phyloP scores from a whole-genome alignment of 2,329 filamentous ascomycete genomes.

The Amphichorda felina region DNA sequence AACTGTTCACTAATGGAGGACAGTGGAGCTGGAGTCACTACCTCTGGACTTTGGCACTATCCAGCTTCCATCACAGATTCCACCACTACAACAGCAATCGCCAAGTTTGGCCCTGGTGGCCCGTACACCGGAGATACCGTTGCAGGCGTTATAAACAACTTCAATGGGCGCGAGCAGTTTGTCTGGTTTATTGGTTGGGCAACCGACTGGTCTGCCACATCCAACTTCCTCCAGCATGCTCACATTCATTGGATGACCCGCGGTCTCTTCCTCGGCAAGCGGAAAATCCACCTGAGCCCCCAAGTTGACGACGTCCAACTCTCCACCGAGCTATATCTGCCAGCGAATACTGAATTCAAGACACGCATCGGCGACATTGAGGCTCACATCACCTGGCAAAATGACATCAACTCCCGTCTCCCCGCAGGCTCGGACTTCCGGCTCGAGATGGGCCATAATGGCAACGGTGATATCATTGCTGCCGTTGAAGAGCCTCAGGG shows the following conservation, averaged over 20 bases:
- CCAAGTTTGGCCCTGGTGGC: slow-evolving; percentile 34
- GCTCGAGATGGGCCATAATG: slow-evolving; percentile 42
- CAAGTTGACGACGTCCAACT: slow-evolving; percentile 55
- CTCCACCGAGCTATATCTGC: slow-evolving; percentile 34
- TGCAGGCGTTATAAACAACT: slow-evolving; percentile 48
- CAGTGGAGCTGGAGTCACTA: slow-evolving; percentile 31
- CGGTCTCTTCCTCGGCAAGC: slow-evolving; percentile 44
- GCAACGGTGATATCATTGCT: slow-evolving; percentile 34
- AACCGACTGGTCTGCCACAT: slow-evolving; percentile 30
- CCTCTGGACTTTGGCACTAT: slow-evolving; percentile 44
- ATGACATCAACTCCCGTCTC: slow-evolving; percentile 30
- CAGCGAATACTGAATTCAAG: slow-evolving; percentile 34
- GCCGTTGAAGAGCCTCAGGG: slow-evolving; percentile 35
- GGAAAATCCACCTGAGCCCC: slow-evolving; percentile 39
- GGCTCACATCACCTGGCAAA: slow-evolving; percentile 29
- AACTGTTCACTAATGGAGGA: neutral
- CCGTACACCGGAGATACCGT: slow-evolving; percentile 24
- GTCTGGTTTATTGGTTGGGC: slow-evolving; percentile 45
- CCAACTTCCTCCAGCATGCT: slow-evolving; percentile 47
- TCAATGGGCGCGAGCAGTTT: slow-evolving; percentile 46
- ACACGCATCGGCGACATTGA: slow-evolving; percentile 32
- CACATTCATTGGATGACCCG: slow-evolving; percentile 52
- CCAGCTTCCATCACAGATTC: slow-evolving; percentile 42
- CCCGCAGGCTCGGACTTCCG: slow-evolving; percentile 38
- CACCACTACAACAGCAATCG: slow-evolving; percentile 40